These are phyloP conservation scores for Candida sp. DNA, from an alignment of 1,139 yeast species.

Conservation along the genomic window DNA sequence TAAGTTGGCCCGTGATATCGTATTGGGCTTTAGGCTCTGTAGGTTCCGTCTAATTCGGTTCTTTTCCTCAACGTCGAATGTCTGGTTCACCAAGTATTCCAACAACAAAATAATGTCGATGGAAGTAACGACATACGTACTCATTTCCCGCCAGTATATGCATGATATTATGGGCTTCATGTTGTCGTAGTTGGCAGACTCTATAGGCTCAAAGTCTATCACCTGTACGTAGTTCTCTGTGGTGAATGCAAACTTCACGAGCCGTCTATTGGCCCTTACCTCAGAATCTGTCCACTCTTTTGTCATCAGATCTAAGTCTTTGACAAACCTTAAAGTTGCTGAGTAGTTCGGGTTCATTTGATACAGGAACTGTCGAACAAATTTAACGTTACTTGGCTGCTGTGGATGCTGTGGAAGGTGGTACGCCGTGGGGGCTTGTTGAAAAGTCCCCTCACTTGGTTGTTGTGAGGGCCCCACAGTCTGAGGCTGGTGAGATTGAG, in stretches of 20 bases:
- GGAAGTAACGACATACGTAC: slow-evolving; percentile 60
- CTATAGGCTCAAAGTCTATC: slow-evolving; percentile 30
- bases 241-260: slow-evolving; percentile 37
- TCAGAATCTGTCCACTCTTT: slow-evolving; percentile 40
- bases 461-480: neutral
- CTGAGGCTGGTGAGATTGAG: neutral
- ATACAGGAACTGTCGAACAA: slow-evolving; percentile 13
- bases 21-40: slow-evolving; percentile 66
- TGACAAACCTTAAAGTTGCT: slow-evolving; percentile 13
- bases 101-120: slow-evolving; percentile 66
- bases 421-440: slow-evolving; percentile 6
- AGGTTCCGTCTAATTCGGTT: slow-evolving; percentile 71
- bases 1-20: slow-evolving; percentile 56
- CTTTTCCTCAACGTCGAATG: slow-evolving; percentile 69
- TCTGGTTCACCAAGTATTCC: slow-evolving; percentile 60
- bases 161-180: slow-evolving; percentile 54
- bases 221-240: slow-evolving; percentile 23
- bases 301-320: slow-evolving; percentile 25
- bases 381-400: slow-evolving; percentile 10
- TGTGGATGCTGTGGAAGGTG: neutral
- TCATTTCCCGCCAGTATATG: slow-evolving; percentile 60
- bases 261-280: slow-evolving; percentile 29
- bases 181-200: slow-evolving; percentile 20
- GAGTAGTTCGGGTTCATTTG: slow-evolving; percentile 11
- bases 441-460: neutral